phyloP scores from a whole-genome alignment of 2,329 filamentous ascomycete species.

The Metarhizium guizhouense region DNA sequence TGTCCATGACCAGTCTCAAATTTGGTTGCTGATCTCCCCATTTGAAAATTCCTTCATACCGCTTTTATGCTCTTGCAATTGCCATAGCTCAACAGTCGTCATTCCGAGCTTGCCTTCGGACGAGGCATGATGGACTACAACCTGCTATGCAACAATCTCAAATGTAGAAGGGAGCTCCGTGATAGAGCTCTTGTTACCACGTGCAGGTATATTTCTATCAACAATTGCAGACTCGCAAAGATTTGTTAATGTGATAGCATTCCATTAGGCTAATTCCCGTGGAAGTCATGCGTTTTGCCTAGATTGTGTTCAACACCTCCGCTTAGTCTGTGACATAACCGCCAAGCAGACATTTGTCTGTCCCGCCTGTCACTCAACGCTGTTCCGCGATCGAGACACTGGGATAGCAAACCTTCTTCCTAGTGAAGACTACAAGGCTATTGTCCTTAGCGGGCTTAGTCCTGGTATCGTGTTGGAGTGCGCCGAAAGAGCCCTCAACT shows the following conservation, averaged over 20 bases:
- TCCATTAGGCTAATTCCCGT: background rate
- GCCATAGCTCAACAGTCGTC: background rate
- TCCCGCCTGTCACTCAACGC: conserved; percentile 63
- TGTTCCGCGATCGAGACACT: conserved; percentile 67
- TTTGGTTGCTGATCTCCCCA: background rate
- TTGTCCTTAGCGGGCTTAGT: conserved; percentile 71
- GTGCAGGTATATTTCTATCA: conserved; percentile 53
- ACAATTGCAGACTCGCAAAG: background rate
- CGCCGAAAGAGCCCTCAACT: conserved; percentile 66
- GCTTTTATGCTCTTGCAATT: background rate
- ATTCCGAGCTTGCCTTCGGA: background rate
- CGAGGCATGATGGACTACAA: conserved; percentile 55
- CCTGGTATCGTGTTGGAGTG: conserved; percentile 82
- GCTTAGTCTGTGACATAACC: conserved; percentile 38
- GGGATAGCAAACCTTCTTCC: conserved; percentile 65
- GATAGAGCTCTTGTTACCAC: conserved; percentile 77
- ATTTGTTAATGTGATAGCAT: background rate
- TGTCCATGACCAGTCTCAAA: background rate
- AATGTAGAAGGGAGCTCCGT: conserved; percentile 60
- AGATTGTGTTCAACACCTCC: conserved; percentile 57
- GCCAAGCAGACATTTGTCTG: conserved; percentile 33
- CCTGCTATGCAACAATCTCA: conserved; percentile 71
- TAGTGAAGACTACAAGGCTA: conserved; percentile 84
- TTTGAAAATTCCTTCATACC: background rate
- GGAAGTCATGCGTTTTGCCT: conserved; percentile 77